Evolutionary conservation across 2,329 filamentous ascomycete genomes (phyloP).

Genomic region (Venturia oleaginea): DNA sequence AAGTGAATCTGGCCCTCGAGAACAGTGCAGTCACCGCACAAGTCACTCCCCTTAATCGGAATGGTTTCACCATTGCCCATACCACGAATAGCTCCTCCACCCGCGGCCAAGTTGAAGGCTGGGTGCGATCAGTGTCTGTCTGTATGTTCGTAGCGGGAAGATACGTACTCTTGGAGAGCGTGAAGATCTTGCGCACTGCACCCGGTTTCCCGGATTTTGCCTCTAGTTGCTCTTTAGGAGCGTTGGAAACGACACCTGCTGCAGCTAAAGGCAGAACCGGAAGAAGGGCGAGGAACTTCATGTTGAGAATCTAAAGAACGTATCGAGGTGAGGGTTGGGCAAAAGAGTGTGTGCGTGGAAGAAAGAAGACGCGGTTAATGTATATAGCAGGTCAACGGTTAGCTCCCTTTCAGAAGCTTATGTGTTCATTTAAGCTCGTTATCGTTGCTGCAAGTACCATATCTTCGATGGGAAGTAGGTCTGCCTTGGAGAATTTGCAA

Average conservation of each 20-base stretch:
- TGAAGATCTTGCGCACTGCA: background rate
- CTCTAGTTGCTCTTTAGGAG: background rate
- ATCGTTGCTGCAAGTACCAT: background rate
- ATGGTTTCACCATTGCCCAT: background rate
- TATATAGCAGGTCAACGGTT: background rate
- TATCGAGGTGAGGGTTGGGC: background rate
- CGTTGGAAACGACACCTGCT: background rate
- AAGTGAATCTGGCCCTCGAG: conserved; percentile 6
- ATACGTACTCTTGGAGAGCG: background rate
- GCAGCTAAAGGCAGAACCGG: background rate
- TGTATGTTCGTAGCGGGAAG: no score
- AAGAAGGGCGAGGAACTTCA: background rate
- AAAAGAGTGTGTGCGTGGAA: background rate
- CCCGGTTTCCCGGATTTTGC: background rate
- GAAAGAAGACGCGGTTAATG: background rate
- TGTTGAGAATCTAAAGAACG: background rate
- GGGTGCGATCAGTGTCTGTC: background rate
- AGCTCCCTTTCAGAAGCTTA: background rate
- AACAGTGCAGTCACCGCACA: conserved; percentile 7
- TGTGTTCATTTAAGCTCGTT: conserved; percentile 2
- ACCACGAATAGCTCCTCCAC: background rate
- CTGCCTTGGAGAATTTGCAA: background rate
- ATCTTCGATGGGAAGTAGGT: background rate
- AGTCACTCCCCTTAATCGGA: background rate
- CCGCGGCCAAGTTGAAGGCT: background rate